Percentiles rank a stretch among this genome's conserved stretches.
Evolutionary conservation across 164 flowering plant species (phyloP).

Genomic region (Pachysandra terminalis): DNA sequence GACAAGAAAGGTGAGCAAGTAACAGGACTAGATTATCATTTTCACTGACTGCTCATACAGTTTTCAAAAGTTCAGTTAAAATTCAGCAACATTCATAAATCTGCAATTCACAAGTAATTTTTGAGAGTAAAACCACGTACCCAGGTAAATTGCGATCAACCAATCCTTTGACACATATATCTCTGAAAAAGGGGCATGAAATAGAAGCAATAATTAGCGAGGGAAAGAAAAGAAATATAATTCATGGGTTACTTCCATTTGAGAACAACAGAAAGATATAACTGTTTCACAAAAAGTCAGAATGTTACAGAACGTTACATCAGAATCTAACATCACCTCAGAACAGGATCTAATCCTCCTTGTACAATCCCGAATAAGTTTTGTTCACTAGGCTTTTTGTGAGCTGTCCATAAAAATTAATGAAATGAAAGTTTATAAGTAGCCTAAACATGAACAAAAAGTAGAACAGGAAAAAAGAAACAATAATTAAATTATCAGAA

Average conservation of each 20-base stretch:
- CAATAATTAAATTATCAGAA: neutral
- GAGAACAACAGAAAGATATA: slow-evolving; percentile 5
- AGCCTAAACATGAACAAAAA: neutral
- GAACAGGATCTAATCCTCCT: slow-evolving; percentile 87
- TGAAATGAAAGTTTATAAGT: too few relatives aligned
- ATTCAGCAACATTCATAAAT: too few relatives aligned
- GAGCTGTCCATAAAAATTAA: slow-evolving; percentile 58
- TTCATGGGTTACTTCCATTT: neutral
- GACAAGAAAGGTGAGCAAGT: neutral
- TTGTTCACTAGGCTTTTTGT: slow-evolving; percentile 78
- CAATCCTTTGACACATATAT: slow-evolving; percentile 84
- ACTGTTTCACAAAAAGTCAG: slow-evolving; percentile 1
- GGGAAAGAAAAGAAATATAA: neutral
- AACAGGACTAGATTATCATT: neutral
- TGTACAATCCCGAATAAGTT: slow-evolving; percentile 97
- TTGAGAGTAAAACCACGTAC: slow-evolving; percentile 36
- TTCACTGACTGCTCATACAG: neutral
- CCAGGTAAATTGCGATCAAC: slow-evolving; percentile 96
- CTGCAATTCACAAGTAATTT: neutral
- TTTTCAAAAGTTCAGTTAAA: neutral
- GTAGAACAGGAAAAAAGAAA: neutral
- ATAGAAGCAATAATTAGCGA: neutral
- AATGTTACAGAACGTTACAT: neutral
- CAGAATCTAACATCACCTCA: slow-evolving; percentile 44
- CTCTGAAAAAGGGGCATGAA: slow-evolving; percentile 41